These are phyloP conservation scores for Tylopilus sp. DNA, from an alignment of 768 basidiomycete genomes.

Conservation along the genomic window DNA sequence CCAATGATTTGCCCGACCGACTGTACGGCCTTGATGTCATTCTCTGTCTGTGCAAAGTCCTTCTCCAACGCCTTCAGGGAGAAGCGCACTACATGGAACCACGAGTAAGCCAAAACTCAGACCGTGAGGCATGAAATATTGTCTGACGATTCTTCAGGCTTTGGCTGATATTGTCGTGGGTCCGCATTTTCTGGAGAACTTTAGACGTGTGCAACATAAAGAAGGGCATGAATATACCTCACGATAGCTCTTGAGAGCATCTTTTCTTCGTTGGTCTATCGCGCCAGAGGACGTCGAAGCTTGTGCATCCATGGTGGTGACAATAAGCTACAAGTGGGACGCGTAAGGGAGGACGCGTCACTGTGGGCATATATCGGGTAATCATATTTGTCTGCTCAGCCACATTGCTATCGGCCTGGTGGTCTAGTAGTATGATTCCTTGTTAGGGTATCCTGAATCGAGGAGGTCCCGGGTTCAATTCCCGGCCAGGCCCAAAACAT, in stretches of 20 bases:
- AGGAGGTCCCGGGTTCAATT: slow-evolving; percentile 63
- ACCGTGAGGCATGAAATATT: neutral
- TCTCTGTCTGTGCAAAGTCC: slow-evolving; percentile 92
- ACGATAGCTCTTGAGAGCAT: slow-evolving; percentile 74
- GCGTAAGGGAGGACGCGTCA: slow-evolving; percentile 29
- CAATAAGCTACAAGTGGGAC: slow-evolving; percentile 5
- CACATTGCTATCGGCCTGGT: slow-evolving; percentile 34
- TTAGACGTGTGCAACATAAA: neutral
- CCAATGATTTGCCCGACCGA: slow-evolving; percentile 99
- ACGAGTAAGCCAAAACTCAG: neutral
- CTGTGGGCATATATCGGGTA: neutral
- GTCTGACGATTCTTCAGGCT: slow-evolving; percentile 85
- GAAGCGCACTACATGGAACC: slow-evolving; percentile 66
- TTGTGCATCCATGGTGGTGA: slow-evolving; percentile 27
- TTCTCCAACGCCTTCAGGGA: slow-evolving; percentile 87
- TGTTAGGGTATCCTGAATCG: slow-evolving; percentile 45
- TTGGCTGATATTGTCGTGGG: slow-evolving; percentile 83
- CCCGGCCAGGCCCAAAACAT: slow-evolving; percentile 45
- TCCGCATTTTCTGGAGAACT: slow-evolving; percentile 82
- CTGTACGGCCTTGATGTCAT: slow-evolving; percentile 98
- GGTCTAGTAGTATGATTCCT: slow-evolving; percentile 56
- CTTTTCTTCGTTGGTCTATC: slow-evolving; percentile 69
- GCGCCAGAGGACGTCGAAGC: slow-evolving; percentile 51
- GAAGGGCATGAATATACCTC: slow-evolving; percentile 44
- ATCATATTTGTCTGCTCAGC: neutral